Evolutionary conservation across 2,329 filamentous ascomycete species (phyloP).

Genomic region (Nemania sp.): DNA sequence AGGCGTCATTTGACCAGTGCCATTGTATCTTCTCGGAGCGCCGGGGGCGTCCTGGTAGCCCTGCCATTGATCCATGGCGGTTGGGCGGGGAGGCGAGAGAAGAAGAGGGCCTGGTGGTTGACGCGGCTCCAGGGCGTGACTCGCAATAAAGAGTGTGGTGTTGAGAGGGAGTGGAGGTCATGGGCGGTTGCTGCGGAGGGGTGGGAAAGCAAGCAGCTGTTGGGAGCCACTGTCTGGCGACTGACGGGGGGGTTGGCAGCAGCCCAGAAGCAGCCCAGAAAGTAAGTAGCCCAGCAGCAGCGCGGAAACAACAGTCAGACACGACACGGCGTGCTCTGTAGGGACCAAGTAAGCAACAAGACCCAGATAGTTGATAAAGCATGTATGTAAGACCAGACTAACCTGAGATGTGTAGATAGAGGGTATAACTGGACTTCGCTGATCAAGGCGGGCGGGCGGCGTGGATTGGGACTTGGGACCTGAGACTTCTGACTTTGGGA

Average conservation of each 20-base stretch:
- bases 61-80: conserved; percentile 74
- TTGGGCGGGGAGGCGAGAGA: conserved; percentile 36
- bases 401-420: neutral
- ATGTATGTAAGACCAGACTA: conserved; percentile 13
- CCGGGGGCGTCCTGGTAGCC: conserved; percentile 73
- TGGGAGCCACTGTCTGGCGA: conserved; percentile 23
- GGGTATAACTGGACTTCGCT: conserved; percentile 18
- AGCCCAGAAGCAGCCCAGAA: conserved; percentile 27
- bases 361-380: neutral
- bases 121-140: conserved; percentile 27
- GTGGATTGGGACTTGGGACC: conserved; percentile 15
- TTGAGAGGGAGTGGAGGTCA: conserved; percentile 38
- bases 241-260: conserved; percentile 22
- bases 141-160: conserved; percentile 33
- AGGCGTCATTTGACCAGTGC: conserved; percentile 50
- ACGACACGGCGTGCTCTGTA: conserved; percentile 40
- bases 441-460: conserved; percentile 24
- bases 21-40: conserved; percentile 71
- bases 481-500: conserved; percentile 1
- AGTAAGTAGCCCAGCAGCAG: conserved; percentile 27
- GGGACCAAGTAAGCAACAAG: conserved; percentile 29
- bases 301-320: conserved; percentile 30
- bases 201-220: conserved; percentile 33
- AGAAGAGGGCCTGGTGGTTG: conserved; percentile 18
- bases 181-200: conserved; percentile 35